These are phyloP conservation scores for Leishmania turanica DNA, from an alignment of 208 protist species.

Conservation along the genomic window DNA sequence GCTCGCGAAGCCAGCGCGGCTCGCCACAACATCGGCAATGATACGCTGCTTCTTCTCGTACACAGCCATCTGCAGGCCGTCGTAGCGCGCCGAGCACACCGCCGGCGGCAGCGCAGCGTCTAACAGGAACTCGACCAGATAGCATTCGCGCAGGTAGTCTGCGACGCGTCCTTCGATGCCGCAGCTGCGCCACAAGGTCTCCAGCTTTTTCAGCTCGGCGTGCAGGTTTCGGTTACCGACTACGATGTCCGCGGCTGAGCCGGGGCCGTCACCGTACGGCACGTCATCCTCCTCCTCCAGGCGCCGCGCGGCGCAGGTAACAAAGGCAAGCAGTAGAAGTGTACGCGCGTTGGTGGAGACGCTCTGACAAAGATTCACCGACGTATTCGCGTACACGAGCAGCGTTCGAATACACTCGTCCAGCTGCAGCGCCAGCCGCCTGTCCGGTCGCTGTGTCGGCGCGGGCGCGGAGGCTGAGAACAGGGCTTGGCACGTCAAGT, in stretches of 20 bases:
- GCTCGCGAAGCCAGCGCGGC: conserved; percentile 43
- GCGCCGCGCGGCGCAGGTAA: conserved; percentile 59
- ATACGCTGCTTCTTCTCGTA: conserved; percentile 76
- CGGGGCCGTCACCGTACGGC: conserved; percentile 12
- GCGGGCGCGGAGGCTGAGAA: conserved; percentile 39
- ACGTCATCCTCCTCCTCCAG: conserved; percentile 42
- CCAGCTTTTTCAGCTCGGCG: conserved; percentile 56
- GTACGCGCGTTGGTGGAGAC: conserved; percentile 48
- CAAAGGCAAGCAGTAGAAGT: conserved; percentile 67
- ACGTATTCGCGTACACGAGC: conserved; percentile 86
- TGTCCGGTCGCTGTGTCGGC: conserved; percentile 39
- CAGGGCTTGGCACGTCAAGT: conserved; percentile 1
- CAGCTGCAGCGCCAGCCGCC: conserved; percentile 45
- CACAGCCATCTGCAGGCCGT: conserved; percentile 60
- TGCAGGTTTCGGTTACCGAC: conserved; percentile 48
- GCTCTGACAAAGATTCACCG: conserved; percentile 51
- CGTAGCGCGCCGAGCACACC: conserved; percentile 88
- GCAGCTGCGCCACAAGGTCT: conserved; percentile 41
- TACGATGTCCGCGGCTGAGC: conserved; percentile 14
- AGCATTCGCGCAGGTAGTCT: conserved; percentile 66
- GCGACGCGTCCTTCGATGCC: conserved; percentile 48
- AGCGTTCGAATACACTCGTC: conserved; percentile 72
- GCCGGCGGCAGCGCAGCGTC: conserved; percentile 86
- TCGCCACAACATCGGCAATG: conserved; percentile 60
- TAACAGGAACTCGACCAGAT: conserved; percentile 84